Percentiles rank a stretch among this genome's conserved stretches.
These are phyloP conservation scores for Mortierella polycephala DNA, from an alignment of 371 early-diverging fungal genomes.

Conservation along the genomic window DNA sequence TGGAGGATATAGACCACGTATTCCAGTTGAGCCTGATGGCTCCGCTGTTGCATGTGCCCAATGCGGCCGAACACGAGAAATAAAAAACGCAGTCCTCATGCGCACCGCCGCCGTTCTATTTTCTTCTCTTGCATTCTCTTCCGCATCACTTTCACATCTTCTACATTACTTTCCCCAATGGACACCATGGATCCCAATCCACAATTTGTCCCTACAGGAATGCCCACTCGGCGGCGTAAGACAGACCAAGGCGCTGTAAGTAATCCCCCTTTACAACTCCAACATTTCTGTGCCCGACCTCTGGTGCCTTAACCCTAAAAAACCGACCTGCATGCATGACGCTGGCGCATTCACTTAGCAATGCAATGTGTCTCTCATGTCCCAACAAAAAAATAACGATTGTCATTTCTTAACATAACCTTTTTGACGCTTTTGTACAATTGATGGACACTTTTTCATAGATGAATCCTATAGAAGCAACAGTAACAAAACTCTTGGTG, in stretches of 20 bases:
- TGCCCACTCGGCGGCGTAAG: slow-evolving; percentile 30
- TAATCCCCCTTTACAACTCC: background rate
- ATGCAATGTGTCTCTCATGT: too few relatives aligned
- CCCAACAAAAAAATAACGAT: too few relatives aligned
- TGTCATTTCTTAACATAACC: too few relatives aligned
- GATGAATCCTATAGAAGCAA: slow-evolving; percentile 64
- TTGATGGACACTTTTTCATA: slow-evolving; percentile 13
- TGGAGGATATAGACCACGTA: slow-evolving; percentile 24
- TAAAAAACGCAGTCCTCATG: background rate
- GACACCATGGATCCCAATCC: slow-evolving; percentile 20
- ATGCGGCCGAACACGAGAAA: background rate
- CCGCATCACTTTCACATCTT: slow-evolving; percentile 12
- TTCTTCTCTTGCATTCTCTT: slow-evolving; percentile 4
- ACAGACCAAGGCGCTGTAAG: slow-evolving; percentile 39
- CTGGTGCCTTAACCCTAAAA: background rate
- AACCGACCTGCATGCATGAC: background rate
- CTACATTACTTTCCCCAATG: background rate
- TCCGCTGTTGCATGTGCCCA: slow-evolving; percentile 15
- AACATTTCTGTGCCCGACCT: too few relatives aligned
- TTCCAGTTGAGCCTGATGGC: slow-evolving; percentile 29
- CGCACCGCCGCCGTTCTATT: background rate
- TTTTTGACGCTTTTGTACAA: too few relatives aligned
- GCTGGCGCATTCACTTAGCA: background rate
- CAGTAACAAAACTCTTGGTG: slow-evolving; percentile 63
- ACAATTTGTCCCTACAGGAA: slow-evolving; percentile 7